Conservation (phyloP, 805 yeast genomes). For the Suhomyces canberraensis region DNA sequence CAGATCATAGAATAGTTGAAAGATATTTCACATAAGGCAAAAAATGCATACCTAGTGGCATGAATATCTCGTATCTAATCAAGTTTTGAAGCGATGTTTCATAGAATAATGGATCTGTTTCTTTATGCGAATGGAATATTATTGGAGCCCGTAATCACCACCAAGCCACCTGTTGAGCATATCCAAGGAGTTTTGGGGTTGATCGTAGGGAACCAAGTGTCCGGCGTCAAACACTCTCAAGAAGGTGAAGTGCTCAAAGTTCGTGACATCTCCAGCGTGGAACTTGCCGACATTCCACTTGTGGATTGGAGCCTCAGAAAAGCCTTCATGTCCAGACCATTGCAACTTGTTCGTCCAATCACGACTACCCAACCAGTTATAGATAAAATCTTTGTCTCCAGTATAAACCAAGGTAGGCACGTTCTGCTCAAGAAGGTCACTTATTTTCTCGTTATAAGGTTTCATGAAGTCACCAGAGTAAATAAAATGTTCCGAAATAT, state of each 20-base stretch:
- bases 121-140: no score
- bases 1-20: no score
- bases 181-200: constrained; percentile 18
- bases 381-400: constrained; percentile 44
- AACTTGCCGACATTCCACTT: constrained; percentile 17
- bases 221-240: constrained; percentile 22
- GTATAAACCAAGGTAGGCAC: constrained; percentile 43
- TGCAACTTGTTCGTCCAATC: constrained; percentile 31
- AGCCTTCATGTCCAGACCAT: constrained; percentile 14
- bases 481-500: constrained; percentile 46
- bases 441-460: constrained; percentile 63
- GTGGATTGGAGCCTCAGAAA: constrained; percentile 11
- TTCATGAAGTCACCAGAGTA: constrained; percentile 63
- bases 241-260: constrained; percentile 19
- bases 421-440: constrained; percentile 36
- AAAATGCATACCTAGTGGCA: no score
- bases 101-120: no score
- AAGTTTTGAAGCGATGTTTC: no score
- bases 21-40: no score
- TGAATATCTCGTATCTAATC: no score
- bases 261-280: constrained; percentile 40
- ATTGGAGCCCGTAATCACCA: constrained; percentile 51
- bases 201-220: constrained; percentile 25
- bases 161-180: constrained; percentile 22
- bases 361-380: constrained; percentile 44